Percentiles rank a stretch among this genome's conserved stretches.
phyloP scores from a whole-genome alignment of 345 rosid genomes.

The Hibiscus trionum region DNA sequence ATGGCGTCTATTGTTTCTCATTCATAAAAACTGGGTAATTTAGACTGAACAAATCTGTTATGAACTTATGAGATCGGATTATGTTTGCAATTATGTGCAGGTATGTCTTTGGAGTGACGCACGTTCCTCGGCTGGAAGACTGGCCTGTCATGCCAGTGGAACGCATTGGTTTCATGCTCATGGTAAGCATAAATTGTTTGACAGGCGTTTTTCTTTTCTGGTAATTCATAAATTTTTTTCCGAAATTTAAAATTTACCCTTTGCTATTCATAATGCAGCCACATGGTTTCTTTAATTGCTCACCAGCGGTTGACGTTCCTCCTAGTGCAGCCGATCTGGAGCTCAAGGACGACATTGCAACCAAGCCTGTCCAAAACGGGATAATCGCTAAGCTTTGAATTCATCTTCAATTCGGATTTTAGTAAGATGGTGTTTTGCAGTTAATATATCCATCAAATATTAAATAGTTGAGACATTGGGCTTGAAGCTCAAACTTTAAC shows the following conservation, averaged over 20 bases:
- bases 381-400: constrained; percentile 42
- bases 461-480: background rate
- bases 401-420: background rate
- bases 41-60: background rate
- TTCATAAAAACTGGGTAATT: background rate
- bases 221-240: background rate
- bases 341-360: constrained; percentile 32
- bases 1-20: no score
- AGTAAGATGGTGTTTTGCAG: background rate
- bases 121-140: constrained; percentile 66
- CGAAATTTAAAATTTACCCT: background rate
- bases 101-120: constrained; percentile 69
- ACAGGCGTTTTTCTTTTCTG: background rate
- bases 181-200: constrained; percentile 25
- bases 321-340: constrained; percentile 45
- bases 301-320: constrained; percentile 62
- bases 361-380: constrained; percentile 37
- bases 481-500: background rate
- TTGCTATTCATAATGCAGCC: constrained; percentile 37
- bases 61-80: background rate
- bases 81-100: constrained; percentile 21
- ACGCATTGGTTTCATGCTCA: constrained; percentile 54
- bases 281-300: constrained; percentile 69
- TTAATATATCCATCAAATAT: background rate
- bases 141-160: constrained; percentile 80